Conservation (phyloP, 1,284 basidiomycete genomes). For the Apiotrichum akiyoshidainum region DNA sequence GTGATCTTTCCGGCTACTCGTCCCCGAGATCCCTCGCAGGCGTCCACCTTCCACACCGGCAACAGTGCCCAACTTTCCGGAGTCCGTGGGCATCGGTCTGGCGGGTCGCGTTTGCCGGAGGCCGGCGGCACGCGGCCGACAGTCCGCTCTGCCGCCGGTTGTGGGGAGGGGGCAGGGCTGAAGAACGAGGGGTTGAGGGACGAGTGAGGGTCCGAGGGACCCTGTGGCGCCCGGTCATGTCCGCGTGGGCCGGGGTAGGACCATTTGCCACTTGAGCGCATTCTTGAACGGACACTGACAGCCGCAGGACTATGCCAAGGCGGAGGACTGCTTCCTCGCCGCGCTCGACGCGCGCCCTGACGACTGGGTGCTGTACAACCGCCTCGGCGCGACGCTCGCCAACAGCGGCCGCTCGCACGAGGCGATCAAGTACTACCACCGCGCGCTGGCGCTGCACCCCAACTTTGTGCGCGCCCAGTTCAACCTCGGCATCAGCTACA, state of each 20-base stretch:
- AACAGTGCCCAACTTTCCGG: too few species aligned
- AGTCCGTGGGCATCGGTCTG: background rate
- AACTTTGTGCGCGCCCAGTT: conserved; percentile 89
- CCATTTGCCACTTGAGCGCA: too few species aligned
- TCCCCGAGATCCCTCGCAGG: too few species aligned
- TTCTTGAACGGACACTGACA: background rate
- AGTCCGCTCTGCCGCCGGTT: background rate
- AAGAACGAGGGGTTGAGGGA: background rate
- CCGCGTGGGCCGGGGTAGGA: background rate
- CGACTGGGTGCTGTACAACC: conserved; percentile 95
- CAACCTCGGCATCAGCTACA: conserved; percentile 86
- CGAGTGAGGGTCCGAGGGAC: background rate
- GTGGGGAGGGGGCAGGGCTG: background rate
- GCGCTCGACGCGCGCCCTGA: conserved; percentile 85
- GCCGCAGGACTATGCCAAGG: conserved; percentile 76
- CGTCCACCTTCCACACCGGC: background rate
- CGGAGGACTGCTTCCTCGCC: conserved; percentile 89
- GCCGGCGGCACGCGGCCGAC: background rate
- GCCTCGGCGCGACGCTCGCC: conserved; percentile 92
- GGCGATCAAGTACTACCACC: conserved; percentile 84
- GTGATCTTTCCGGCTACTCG: too few species aligned
- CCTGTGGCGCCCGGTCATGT: background rate
- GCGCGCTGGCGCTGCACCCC: conserved; percentile 85
- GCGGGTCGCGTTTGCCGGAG: background rate
- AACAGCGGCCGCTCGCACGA: conserved; percentile 81